These are phyloP conservation scores for Pseudotulostoma volvatum DNA, from an alignment of 495 filamentous ascomycete genomes.

Conservation along the genomic window DNA sequence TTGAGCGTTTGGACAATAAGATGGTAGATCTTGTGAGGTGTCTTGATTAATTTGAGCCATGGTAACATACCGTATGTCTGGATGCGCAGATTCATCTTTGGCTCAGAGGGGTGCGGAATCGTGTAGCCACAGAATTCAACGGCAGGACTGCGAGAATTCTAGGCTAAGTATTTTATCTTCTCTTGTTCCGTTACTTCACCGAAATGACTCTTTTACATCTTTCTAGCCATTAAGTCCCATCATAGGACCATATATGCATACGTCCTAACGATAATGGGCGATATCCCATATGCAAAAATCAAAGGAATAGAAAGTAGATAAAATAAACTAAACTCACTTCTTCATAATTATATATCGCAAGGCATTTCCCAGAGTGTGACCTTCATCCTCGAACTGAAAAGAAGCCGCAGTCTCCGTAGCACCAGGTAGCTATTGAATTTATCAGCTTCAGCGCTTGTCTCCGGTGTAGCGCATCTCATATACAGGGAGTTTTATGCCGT, in stretches of 20 bases:
- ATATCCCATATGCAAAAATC: no score
- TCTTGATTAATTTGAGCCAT: no score
- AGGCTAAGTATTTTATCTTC: no score
- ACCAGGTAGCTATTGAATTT: slow-evolving; percentile 43
- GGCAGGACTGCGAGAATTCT: slow-evolving; percentile 44
- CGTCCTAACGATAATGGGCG: no score
- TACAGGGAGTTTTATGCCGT: not conserved
- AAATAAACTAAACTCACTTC: slow-evolving; percentile 44
- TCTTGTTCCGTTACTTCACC: no score
- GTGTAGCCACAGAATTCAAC: slow-evolving; percentile 98
- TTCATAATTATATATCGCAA: slow-evolving; percentile 95
- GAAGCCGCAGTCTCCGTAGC: slow-evolving; percentile 54
- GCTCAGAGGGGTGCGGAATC: slow-evolving; percentile 90
- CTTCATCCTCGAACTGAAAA: slow-evolving; percentile 83
- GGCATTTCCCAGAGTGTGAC: slow-evolving; percentile 90
- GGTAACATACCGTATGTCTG: slow-evolving; percentile 71
- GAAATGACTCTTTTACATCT: not conserved
- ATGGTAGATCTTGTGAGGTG: no score
- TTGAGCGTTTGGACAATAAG: no score
- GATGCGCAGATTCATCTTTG: slow-evolving; percentile 91
- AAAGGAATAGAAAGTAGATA: not conserved
- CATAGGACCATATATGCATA: no score
- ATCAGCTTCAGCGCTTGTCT: not conserved
- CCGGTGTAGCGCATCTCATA: not conserved
- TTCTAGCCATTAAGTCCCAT: no score